phyloP scores from a whole-genome alignment of 257 asterid species.

The Plantago major region DNA sequence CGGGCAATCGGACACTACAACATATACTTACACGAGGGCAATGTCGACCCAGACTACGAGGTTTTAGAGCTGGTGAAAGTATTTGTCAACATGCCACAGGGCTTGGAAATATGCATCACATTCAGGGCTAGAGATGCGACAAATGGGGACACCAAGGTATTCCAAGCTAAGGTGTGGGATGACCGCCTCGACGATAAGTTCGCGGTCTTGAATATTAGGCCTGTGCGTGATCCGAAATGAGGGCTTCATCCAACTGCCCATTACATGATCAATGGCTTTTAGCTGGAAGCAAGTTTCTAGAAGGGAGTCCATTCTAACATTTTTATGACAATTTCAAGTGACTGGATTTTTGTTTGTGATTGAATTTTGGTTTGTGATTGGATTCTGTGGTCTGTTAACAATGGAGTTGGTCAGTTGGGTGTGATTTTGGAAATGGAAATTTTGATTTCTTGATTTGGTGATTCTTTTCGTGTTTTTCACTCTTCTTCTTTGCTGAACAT shows the following conservation, averaged over 20 bases:
- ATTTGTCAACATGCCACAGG: too few relatives aligned
- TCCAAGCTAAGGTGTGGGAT: slow-evolving; percentile 92
- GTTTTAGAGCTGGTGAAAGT: too few relatives aligned
- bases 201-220: too few relatives aligned
- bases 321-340: slow-evolving; percentile 56
- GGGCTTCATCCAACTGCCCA: slow-evolving; percentile 61
- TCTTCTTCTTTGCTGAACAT: slow-evolving; percentile 28
- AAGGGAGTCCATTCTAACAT: slow-evolving; percentile 63
- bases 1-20: too few relatives aligned
- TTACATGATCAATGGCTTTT: slow-evolving; percentile 45
- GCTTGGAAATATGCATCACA: too few relatives aligned
- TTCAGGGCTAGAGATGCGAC: too few relatives aligned
- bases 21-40: too few relatives aligned
- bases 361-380: slow-evolving; percentile 36
- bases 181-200: too few relatives aligned
- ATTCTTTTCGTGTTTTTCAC: slow-evolving; percentile 13
- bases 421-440: slow-evolving; percentile 39
- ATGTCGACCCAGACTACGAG: too few relatives aligned
- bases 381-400: slow-evolving; percentile 27
- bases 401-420: slow-evolving; percentile 70
- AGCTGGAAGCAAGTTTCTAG: slow-evolving; percentile 65
- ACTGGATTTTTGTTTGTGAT: slow-evolving; percentile 54
- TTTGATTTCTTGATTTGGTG: slow-evolving; percentile 24
- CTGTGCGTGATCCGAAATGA: too few relatives aligned
- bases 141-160: too few relatives aligned